These are phyloP conservation scores for Aspergillus transmontanensis DNA, from an alignment of 2,329 filamentous ascomycete species.

Conservation along the genomic window DNA sequence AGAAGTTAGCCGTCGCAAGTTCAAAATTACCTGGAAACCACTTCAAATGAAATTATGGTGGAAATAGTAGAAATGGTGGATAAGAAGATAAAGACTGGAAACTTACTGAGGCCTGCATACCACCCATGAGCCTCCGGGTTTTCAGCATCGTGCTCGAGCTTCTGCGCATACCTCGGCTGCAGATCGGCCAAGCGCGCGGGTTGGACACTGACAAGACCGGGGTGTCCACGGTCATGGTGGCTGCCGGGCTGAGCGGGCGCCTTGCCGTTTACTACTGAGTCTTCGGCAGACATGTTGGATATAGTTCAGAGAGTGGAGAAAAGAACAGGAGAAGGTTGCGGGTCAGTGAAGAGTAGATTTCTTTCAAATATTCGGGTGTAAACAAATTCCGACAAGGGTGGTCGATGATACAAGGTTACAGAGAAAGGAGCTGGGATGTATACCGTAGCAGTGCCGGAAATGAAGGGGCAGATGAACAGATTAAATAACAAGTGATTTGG, in stretches of 20 bases:
- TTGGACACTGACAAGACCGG: conserved; percentile 67
- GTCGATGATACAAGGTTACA: neutral
- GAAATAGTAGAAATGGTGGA: neutral
- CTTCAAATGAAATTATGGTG: neutral
- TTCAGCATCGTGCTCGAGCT: conserved; percentile 60
- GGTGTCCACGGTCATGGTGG: conserved; percentile 47
- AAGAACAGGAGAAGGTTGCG: neutral
- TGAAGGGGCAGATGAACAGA: neutral
- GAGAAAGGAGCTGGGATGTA: neutral
- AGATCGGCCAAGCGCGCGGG: conserved; percentile 82
- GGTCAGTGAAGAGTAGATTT: neutral
- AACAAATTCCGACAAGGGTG: no score
- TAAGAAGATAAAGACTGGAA: neutral
- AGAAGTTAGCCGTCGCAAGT: conserved; percentile 7
- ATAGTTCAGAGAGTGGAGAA: neutral
- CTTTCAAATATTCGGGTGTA: neutral
- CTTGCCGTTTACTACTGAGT: conserved; percentile 36
- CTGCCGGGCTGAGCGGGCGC: conserved; percentile 27
- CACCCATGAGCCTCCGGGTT: conserved; percentile 76
- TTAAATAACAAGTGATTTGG: neutral
- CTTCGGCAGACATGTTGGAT: conserved; percentile 31
- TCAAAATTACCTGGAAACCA: neutral
- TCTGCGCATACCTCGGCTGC: conserved; percentile 76
- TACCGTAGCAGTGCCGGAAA: neutral
- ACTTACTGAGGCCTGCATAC: conserved; percentile 84